These are phyloP conservation scores for Cynara cardunculus DNA, from an alignment of 129 eudicot genomes.

Conservation along the genomic window DNA sequence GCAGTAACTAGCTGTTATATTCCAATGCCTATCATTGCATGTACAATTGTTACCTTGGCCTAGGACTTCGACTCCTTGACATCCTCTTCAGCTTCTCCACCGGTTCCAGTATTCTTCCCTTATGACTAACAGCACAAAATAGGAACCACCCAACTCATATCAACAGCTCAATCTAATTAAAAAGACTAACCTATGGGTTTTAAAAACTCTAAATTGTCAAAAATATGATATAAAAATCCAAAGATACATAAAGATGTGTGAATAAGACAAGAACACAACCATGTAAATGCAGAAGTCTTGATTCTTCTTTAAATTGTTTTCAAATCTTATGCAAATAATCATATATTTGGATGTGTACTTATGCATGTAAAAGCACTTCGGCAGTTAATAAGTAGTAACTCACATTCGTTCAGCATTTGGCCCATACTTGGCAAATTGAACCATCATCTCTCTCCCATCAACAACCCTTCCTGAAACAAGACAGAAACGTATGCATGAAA, in stretches of 20 bases:
- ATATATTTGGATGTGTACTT: neutral
- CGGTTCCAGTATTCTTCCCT: slow-evolving; percentile 61
- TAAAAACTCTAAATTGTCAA: neutral
- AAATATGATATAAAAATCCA: neutral
- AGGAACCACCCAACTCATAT: neutral
- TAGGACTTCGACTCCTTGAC: slow-evolving; percentile 77
- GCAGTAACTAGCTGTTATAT: neutral
- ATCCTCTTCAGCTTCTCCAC: slow-evolving; percentile 36
- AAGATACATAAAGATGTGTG: neutral
- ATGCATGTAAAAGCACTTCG: neutral
- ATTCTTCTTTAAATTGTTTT: neutral
- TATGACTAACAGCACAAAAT: slow-evolving; percentile 40
- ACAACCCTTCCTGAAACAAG: slow-evolving; percentile 53
- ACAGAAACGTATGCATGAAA: neutral
- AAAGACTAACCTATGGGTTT: neutral
- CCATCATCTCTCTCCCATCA: slow-evolving; percentile 95
- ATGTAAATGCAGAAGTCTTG: neutral
- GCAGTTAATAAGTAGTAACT: slow-evolving; percentile 10
- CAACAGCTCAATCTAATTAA: neutral
- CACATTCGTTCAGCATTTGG: slow-evolving; percentile 95
- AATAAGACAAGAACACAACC: neutral
- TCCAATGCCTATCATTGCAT: neutral
- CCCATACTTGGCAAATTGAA: slow-evolving; percentile 92
- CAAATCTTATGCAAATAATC: neutral
- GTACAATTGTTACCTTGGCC: slow-evolving; percentile 46